Base-by-base conservation (phyloP, 257 asterid species). In the Solanum tarijense region DNA sequence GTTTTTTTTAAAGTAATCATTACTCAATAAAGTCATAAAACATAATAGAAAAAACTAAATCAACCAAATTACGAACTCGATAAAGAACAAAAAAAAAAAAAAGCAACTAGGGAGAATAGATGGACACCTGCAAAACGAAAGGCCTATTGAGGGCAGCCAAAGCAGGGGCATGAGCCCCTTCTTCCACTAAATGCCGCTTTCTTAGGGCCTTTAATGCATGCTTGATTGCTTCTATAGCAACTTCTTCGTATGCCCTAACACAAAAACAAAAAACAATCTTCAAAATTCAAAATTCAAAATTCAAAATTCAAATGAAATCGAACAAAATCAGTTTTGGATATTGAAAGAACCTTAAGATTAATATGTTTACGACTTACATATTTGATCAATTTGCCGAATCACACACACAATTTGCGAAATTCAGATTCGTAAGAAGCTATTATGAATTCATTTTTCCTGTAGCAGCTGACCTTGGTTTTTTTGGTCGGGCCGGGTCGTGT, bases 151-250 rank as follows among this genome's bases (percentile, higher is more conserved):
- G 95, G 81, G 99, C 99, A 84, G 87, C 39, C 32, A 94, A 89
- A 86, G 99, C 98, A 36, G 98, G 98, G 34, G 98, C 90, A 92
- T 96, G 99, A 86, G 99, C 99, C 9, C 93, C 99, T 90, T 96
- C 99, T 91, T 96, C 99, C 18, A 92, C 90, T 41, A 94, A 94
- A 94, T 95, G 99, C 82, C 98, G 97, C 90, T 92, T 95, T 60
- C 92, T 94, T 88, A 96, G 93, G 43, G 98, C 95, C 91, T 90
- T 93, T 88, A 96, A 66, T 83, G 99, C 99, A 90, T 94, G 93
- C 27, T 92, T 91, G 86, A 96, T 93, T 41, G 98, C 98, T 86
- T 88, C 94, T 85, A 66, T 87, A 11, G 94, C 95, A 31, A 65
- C 84, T 74, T 92, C 96, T 78, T 90, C 99, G 79, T 87, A 93